Evolutionary conservation across 257 asterid species (phyloP).

Genomic region (Solanum lycopersicoides): DNA sequence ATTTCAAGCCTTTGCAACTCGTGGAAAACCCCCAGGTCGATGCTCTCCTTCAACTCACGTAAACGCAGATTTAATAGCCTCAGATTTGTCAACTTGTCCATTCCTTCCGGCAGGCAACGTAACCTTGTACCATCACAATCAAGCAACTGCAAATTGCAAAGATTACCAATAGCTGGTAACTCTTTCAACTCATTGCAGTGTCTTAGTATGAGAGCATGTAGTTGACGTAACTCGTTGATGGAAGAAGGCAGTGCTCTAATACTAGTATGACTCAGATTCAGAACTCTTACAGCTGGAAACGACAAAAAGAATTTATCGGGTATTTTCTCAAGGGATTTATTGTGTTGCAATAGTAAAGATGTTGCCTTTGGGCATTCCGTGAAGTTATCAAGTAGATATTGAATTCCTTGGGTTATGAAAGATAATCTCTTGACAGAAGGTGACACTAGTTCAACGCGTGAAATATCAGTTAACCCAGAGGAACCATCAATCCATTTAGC

Average conservation of each 20-base stretch:
- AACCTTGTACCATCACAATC: not conserved
- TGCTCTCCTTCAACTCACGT: too few species aligned
- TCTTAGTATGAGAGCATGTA: slow-evolving; percentile 4
- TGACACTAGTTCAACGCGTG: too few species aligned
- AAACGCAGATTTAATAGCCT: not conserved
- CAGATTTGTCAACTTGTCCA: not conserved
- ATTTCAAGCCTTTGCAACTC: too few species aligned
- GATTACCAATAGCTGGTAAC: slow-evolving; percentile 2
- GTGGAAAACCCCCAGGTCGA: too few species aligned
- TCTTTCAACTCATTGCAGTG: not conserved
- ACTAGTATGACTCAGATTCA: not conserved
- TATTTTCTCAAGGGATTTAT: not conserved
- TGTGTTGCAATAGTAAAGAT: slow-evolving; percentile 1
- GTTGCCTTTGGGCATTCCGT: not conserved
- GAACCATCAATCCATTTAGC: too few species aligned
- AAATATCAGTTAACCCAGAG: too few species aligned
- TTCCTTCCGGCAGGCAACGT: not conserved
- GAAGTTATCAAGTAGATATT: rapidly evolving
- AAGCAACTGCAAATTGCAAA: slow-evolving; percentile 3
- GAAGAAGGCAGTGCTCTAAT: not conserved
- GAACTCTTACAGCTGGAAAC: not conserved
- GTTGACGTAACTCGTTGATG: not conserved
- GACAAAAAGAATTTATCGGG: not conserved
- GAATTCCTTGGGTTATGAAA: too few species aligned
- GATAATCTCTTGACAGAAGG: too few species aligned